phyloP scores from a whole-genome alignment of 2,329 filamentous ascomycete genomes.

The Pseudogymnoascus verrucosus region DNA sequence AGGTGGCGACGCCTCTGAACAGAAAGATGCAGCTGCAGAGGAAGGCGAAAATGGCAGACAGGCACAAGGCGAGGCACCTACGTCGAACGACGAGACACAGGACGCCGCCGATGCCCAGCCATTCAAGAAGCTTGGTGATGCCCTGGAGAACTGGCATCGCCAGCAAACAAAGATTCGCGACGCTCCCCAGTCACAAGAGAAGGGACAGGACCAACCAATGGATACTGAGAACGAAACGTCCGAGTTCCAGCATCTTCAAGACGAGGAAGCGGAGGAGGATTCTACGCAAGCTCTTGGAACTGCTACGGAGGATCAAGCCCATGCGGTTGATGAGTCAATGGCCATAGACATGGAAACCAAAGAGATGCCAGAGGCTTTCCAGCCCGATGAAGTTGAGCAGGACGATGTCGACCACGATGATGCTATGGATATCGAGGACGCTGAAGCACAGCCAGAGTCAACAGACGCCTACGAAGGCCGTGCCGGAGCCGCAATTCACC shows the following conservation, averaged over 20 bases:
- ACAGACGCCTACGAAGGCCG: slow-evolving; percentile 46
- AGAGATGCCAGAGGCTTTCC: slow-evolving; percentile 47
- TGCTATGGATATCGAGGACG: slow-evolving; percentile 33
- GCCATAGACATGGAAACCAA: slow-evolving; percentile 65
- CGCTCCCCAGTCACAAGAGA: slow-evolving; percentile 39
- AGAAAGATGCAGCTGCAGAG: slow-evolving; percentile 55
- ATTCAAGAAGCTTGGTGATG: slow-evolving; percentile 91
- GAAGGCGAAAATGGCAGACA: slow-evolving; percentile 47
- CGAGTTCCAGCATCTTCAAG: slow-evolving; percentile 90
- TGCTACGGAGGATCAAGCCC: slow-evolving; percentile 78
- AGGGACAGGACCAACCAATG: slow-evolving; percentile 22
- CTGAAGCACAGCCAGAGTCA: slow-evolving; percentile 34
- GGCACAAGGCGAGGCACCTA: slow-evolving; percentile 33
- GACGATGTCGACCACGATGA: slow-evolving; percentile 40
- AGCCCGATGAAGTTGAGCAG: slow-evolving; percentile 33
- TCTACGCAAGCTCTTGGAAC: slow-evolving; percentile 78
- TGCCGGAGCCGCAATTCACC: slow-evolving; percentile 49
- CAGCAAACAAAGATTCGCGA: slow-evolving; percentile 71
- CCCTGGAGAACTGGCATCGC: slow-evolving; percentile 85
- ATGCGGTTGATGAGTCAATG: slow-evolving; percentile 80
- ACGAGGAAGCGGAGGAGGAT: slow-evolving; percentile 75
- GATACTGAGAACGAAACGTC: slow-evolving; percentile 57
- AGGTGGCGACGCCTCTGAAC: slow-evolving; percentile 55
- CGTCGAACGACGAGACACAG: slow-evolving; percentile 29
- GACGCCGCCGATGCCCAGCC: slow-evolving; percentile 51